These are phyloP conservation scores for Stagonosporopsis cucurbitacearum DNA, from an alignment of 2,329 filamentous ascomycete genomes.

Conservation along the genomic window DNA sequence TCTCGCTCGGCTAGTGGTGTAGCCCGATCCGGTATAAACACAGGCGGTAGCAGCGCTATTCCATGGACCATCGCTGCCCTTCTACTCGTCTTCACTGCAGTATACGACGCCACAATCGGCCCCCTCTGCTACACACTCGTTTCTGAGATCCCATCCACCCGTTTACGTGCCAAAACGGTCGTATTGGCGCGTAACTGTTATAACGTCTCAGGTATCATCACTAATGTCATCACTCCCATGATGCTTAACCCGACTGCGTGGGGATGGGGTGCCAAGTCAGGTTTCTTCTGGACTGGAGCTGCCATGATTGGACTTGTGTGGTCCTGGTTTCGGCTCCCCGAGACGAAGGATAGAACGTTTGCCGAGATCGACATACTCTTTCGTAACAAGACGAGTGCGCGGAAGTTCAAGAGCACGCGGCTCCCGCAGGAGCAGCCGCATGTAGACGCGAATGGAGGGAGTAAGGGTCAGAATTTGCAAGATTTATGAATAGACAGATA, in stretches of 20 bases:
- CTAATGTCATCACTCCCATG: constrained; percentile 77
- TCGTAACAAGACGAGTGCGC: constrained; percentile 54
- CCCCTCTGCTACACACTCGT: constrained; percentile 70
- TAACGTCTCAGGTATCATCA: constrained; percentile 79
- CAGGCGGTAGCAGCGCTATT: not conserved
- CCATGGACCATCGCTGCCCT: constrained; percentile 19
- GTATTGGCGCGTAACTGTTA: constrained; percentile 77
- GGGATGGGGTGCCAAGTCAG: constrained; percentile 83
- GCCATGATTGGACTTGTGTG: constrained; percentile 78
- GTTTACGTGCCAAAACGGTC: constrained; percentile 86
- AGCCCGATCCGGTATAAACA: not conserved
- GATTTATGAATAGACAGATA: not conserved
- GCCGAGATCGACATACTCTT: constrained; percentile 85
- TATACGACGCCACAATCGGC: constrained; percentile 24
- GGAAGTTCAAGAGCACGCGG: constrained; percentile 21
- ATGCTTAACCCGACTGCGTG: constrained; percentile 60
- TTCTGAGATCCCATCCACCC: constrained; percentile 77
- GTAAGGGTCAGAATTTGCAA: not conserved
- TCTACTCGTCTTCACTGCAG: constrained; percentile 18
- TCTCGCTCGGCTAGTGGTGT: not conserved
- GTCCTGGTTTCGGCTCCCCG: constrained; percentile 77
- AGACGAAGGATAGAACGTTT: constrained; percentile 77
- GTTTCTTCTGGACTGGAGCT: constrained; percentile 83
- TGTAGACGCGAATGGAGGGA: not conserved
- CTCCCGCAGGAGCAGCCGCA: not conserved